Evolutionary conservation across 163 green algal genomes (phyloP), one percentile per base, ranked within the genome.

Genomic region (Scenedesmus sp.): DNA sequence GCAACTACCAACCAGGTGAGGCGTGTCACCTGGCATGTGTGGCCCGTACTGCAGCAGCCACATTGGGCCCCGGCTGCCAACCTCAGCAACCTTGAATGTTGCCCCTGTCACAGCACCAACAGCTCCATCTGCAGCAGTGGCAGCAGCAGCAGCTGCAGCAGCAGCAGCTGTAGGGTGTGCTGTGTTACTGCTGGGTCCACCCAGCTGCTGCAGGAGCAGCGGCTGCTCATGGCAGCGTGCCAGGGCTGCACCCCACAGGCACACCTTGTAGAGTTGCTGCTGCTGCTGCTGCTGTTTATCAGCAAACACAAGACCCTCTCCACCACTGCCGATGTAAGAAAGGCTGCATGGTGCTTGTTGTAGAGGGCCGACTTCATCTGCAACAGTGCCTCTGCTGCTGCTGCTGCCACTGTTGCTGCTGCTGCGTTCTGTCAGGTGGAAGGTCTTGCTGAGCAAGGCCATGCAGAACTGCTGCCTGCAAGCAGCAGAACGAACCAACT

Each of bases 21-120:
- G 26, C 26, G 20, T 6, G 12, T 6, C 77, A 79, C 59, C 87
- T 86, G 70, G 59, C 54, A 70, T 9, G 52, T 91, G 82, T 34
- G 84, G 84, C 0, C 90, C 90, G 54, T 93, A 93, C 7, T 6
- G 23, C 59, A 90, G n/a, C 74, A 93, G 20, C n/a, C 82, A 83
- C 2, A 73, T n/a, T 1, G 89, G 89, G 0, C 89, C 89, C 54
- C 67, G 7, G 2, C 3, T 34, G 18, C 16, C 16, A 34, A 76
- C 66, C 18, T 34, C 66, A 76, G 66, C 66, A 87, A 9, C 26
- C 0, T 18, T 82, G 56, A 7, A 90, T n/a, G 46, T 83, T 20
- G 26, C 26, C 26, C 26, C 26, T 26, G 26, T 26, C 26, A 26
- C 26, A 26, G 57, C 83, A 57, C 46, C 46, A 46, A 8, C 7